Percentiles rank a stretch among this genome's conserved stretches.
Conservation (phyloP, 768 basidiomycete species). For the Auriscalpium vulgare region DNA sequence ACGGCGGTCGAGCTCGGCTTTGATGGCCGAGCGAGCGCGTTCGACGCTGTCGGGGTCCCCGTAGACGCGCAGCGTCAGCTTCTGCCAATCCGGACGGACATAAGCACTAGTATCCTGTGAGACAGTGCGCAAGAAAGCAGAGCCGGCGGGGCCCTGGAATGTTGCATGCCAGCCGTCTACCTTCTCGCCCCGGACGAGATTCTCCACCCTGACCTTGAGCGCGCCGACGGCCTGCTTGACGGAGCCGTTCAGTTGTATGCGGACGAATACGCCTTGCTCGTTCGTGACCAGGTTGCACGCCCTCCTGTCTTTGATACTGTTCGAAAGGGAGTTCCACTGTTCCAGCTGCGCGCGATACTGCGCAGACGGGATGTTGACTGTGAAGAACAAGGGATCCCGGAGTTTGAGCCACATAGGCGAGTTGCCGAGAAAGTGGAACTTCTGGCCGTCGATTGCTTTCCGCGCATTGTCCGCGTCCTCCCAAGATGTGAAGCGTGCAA, state of each 20-base stretch:
- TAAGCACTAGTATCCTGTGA: conserved; percentile 31
- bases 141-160: conserved; percentile 22
- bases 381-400: not conserved
- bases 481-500: conserved; percentile 40
- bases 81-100: conserved; percentile 39
- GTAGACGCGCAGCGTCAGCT: conserved; percentile 36
- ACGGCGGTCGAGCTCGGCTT: conserved; percentile 39
- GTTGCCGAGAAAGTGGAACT: conserved; percentile 17
- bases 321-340: conserved; percentile 20
- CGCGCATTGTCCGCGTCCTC: conserved; percentile 37
- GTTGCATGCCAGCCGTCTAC: conserved; percentile 45
- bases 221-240: conserved; percentile 46
- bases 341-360: not conserved
- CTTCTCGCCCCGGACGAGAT: conserved; percentile 41
- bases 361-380: not conserved
- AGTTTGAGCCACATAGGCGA: not conserved
- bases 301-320: conserved; percentile 28
- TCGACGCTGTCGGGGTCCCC: conserved; percentile 34
- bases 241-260: conserved; percentile 40
- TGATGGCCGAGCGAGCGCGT: conserved; percentile 36
- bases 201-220: conserved; percentile 54
- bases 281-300: conserved; percentile 25
- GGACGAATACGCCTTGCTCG: conserved; percentile 18
- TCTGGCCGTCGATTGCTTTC: conserved; percentile 26
- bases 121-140: conserved; percentile 29